phyloP scores from a whole-genome alignment of 345 rosid species.

The Angophora floribunda region DNA sequence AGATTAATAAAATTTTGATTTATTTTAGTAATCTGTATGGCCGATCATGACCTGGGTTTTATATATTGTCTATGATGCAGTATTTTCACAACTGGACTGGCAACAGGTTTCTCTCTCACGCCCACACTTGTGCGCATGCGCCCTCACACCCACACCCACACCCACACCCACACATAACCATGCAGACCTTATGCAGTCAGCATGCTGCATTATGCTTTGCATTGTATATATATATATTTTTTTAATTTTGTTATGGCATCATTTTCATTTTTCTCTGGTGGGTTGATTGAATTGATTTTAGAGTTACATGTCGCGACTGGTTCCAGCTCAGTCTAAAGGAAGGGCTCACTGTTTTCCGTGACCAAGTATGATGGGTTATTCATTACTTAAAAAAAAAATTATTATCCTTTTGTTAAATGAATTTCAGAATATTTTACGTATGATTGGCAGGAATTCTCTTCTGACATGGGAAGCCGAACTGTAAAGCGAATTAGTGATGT shows the following conservation, averaged over 20 bases:
- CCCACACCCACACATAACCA: background rate
- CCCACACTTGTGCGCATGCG: background rate
- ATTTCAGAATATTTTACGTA: background rate
- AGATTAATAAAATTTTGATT: background rate
- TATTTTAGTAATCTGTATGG: background rate
- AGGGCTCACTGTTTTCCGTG: conserved; percentile 97
- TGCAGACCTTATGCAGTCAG: background rate
- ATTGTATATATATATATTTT: background rate
- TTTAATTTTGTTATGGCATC: background rate
- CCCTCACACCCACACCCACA: background rate
- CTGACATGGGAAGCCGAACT: conserved; percentile 98
- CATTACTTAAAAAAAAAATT: background rate
- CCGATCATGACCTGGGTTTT: background rate
- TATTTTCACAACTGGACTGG: conserved; percentile 99
- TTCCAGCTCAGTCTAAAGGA: conserved; percentile 99
- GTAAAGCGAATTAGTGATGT: conserved; percentile 97
- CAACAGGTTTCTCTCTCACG: conserved; percentile 40
- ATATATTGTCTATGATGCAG: conserved; percentile 33
- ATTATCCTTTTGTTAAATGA: background rate
- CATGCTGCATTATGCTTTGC: background rate
- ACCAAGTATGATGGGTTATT: conserved; percentile 47
- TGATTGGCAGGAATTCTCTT: conserved; percentile 75
- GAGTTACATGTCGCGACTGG: conserved; percentile 99
- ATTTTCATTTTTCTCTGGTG: background rate
- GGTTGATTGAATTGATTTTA: conserved; percentile 17